phyloP scores from a whole-genome alignment of 495 filamentous ascomycete species.

The Talaromyces adpressus region DNA sequence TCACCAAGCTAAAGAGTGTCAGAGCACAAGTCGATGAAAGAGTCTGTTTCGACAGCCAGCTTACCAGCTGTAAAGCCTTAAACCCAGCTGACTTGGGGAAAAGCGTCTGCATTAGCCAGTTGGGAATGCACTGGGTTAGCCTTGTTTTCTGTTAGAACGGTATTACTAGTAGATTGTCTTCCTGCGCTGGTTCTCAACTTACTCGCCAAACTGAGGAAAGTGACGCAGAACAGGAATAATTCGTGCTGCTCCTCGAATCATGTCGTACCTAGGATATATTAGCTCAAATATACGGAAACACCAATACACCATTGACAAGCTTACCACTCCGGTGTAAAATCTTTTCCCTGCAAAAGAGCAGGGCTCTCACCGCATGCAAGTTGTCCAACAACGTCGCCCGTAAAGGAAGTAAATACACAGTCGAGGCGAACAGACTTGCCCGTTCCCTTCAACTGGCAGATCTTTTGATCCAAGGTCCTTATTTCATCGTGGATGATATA shows the following conservation, averaged over 20 bases:
- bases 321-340: not conserved
- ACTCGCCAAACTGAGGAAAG: constrained; percentile 7
- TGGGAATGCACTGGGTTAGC: not conserved
- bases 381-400: constrained; percentile 37
- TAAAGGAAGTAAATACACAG: constrained; percentile 28
- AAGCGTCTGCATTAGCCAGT: not conserved
- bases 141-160: too few relatives aligned
- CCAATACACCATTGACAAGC: too few relatives aligned
- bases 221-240: not conserved
- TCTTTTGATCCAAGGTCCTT: constrained; percentile 19
- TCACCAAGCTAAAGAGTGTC: not conserved
- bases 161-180: too few relatives aligned
- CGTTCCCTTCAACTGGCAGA: constrained; percentile 11
- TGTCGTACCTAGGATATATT: too few relatives aligned
- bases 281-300: too few relatives aligned
- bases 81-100: not conserved
- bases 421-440: constrained; percentile 24
- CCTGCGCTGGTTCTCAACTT: too few relatives aligned
- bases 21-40: too few relatives aligned
- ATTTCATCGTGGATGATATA: constrained; percentile 26
- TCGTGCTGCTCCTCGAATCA: not conserved
- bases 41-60: too few relatives aligned
- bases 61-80: not conserved
- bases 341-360: constrained; percentile 9
- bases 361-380: constrained; percentile 27